Evolutionary conservation across 2,329 filamentous ascomycete species (phyloP), one percentile per base, ranked within the genome.

Genomic region (Fusarium sp.): DNA sequence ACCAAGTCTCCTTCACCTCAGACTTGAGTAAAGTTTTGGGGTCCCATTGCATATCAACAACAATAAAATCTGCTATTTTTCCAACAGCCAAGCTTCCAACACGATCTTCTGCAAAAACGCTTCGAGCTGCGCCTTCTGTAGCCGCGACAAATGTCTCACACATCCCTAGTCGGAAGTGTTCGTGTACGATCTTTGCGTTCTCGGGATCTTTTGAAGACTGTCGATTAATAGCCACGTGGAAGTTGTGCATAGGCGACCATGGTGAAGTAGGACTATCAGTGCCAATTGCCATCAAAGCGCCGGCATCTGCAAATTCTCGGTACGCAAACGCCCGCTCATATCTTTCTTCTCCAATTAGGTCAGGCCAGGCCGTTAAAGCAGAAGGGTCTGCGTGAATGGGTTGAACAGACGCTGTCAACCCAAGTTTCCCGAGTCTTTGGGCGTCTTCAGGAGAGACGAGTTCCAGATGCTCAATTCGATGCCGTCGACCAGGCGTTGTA

Each of bases 391-490:
- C 80, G 63, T 88, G 86, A 1, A 88, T 85, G 0, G 86, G 84
- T 72, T 88, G 86, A 29, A 88, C 81, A 3, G 84, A 87, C 2
- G 86, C 86, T 5, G 85, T 88, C 77, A 91, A 86, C 25, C 88
- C 87, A 6, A 88, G 79, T 25, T 78, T 73, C 2, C 87, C 88
- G 5, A 91, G 82, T 2, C 88, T 80, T 16, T 78, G 80, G 1
- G 86, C 88, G 69, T 90, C 88, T 57, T 82, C 81, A 2, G 83
- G 82, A 0, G 82, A 82, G 0, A 87, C 82, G 24, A 90, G 81
- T 75, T 91, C 89, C 12, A 91, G 78, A 71, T 91, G 89, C 78
- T 91, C 88, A 72, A 90, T 88, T 27, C 89, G 84, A 63, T 89
- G 89, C 6, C 89, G 82, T 25, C 83, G 81, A 2, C 79, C 81